phyloP scores from a whole-genome alignment of 2,329 filamentous ascomycete species.

The Fusarium palustre region DNA sequence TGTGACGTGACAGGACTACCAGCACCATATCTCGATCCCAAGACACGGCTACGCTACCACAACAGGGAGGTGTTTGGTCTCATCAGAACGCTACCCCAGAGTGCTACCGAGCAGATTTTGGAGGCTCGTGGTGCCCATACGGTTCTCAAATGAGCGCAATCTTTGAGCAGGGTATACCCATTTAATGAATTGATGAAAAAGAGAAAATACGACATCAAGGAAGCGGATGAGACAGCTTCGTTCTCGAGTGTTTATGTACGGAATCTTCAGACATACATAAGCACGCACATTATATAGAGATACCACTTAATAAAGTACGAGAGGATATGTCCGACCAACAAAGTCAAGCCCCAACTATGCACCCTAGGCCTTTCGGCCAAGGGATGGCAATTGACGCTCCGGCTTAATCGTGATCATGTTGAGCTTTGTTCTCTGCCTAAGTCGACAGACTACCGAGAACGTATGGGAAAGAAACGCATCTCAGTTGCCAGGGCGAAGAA shows the following conservation, averaged over 20 bases:
- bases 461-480: slow-evolving; percentile 68
- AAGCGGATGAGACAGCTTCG: background rate
- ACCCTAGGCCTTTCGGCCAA: slow-evolving; percentile 80
- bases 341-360: slow-evolving; percentile 97
- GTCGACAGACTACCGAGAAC: slow-evolving; percentile 83
- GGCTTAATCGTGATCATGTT: slow-evolving; percentile 94
- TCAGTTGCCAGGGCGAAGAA: slow-evolving; percentile 70
- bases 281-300: slow-evolving; percentile 16
- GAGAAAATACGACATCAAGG: background rate
- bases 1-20: slow-evolving; percentile 95
- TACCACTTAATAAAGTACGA: slow-evolving; percentile 19
- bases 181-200: slow-evolving; percentile 13
- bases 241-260: slow-evolving; percentile 1
- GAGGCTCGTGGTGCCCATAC: slow-evolving; percentile 93
- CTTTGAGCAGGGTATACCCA: slow-evolving; percentile 1
- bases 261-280: slow-evolving; percentile 10
- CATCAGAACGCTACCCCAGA: slow-evolving; percentile 83
- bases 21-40: slow-evolving; percentile 94
- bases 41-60: slow-evolving; percentile 92
- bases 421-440: slow-evolving; percentile 78
- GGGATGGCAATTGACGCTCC: slow-evolving; percentile 92
- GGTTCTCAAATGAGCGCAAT: slow-evolving; percentile 77
- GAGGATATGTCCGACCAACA: slow-evolving; percentile 78
- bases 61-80: slow-evolving; percentile 91
- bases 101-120: slow-evolving; percentile 86